Conservation (phyloP, 495 filamentous ascomycete genomes). For the Neurospora sp. region DNA sequence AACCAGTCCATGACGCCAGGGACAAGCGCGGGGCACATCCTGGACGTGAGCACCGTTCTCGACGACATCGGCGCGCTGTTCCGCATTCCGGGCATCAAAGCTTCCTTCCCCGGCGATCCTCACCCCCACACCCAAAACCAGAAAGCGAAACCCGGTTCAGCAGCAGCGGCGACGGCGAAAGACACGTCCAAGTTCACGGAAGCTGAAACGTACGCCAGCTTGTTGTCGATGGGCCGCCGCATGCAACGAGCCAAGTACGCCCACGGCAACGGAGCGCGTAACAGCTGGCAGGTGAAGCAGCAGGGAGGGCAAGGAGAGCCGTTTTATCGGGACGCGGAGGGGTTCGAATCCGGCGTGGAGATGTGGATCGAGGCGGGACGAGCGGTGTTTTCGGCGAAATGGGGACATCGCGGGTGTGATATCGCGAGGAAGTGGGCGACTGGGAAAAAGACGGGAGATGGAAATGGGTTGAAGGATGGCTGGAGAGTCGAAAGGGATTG, state of each 20-base stretch:
- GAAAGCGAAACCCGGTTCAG: too few species aligned
- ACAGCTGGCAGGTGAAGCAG: slow-evolving; percentile 43
- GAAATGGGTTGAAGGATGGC: slow-evolving; percentile 20
- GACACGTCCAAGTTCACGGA: background rate
- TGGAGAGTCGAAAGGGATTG: slow-evolving; percentile 30
- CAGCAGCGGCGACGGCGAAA: too few species aligned
- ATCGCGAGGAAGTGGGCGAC: slow-evolving; percentile 8
- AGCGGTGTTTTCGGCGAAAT: slow-evolving; percentile 44
- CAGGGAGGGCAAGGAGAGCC: slow-evolving; percentile 47
- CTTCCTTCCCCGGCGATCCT: slow-evolving; percentile 21
- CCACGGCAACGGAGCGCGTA: slow-evolving; percentile 25
- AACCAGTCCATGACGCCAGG: slow-evolving; percentile 11
- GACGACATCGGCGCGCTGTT: slow-evolving; percentile 38
- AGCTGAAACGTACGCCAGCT: slow-evolving; percentile 26
- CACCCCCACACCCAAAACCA: background rate
- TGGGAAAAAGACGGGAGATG: background rate
- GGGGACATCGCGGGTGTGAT: slow-evolving; percentile 32
- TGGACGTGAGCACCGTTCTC: slow-evolving; percentile 37
- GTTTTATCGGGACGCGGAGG: slow-evolving; percentile 42
- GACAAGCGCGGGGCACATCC: slow-evolving; percentile 34
- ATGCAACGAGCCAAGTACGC: slow-evolving; percentile 29
- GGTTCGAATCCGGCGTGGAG: slow-evolving; percentile 39
- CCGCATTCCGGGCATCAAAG: slow-evolving; percentile 19
- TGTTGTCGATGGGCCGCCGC: slow-evolving; percentile 20
- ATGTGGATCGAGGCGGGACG: slow-evolving; percentile 42